A percentile compares a stretch with the other conserved stretches of the same genome.
phyloP scores from a whole-genome alignment of 2,329 filamentous ascomycete genomes.

The Pseudogymnoascus pannorum region DNA sequence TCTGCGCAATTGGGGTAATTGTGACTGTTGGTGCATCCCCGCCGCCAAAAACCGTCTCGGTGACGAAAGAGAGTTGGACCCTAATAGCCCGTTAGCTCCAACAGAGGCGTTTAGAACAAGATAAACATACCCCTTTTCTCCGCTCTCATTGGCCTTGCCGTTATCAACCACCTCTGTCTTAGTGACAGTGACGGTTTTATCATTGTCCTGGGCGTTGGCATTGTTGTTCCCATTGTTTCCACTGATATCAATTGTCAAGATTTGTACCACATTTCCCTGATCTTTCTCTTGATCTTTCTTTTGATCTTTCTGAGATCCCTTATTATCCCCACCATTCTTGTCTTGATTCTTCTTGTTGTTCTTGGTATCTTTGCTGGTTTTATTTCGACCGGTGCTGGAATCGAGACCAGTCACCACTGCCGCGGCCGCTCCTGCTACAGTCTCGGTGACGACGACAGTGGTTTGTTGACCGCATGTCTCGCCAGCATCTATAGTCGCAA shows the following conservation, averaged over 20 bases:
- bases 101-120: not conserved
- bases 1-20: conserved; percentile 30
- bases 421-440: not conserved
- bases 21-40: conserved; percentile 31
- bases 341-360: not conserved
- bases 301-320: not conserved
- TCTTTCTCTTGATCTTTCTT: not conserved
- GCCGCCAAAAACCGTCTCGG: conserved; percentile 29
- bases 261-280: conserved; percentile 1
- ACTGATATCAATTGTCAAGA: not conserved
- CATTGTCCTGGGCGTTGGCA: not conserved
- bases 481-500: not conserved
- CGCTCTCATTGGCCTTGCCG: not conserved
- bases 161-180: not conserved
- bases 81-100: not conserved
- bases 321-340: not conserved
- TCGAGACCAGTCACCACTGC: not conserved
- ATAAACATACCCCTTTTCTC: not conserved
- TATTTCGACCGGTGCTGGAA: not conserved
- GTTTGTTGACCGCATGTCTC: not conserved
- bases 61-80: conserved; percentile 32
- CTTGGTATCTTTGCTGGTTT: not conserved
- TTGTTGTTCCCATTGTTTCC: not conserved
- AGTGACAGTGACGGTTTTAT: not conserved
- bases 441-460: not conserved